Evolutionary conservation across 2,329 filamentous ascomycete genomes (phyloP).

Genomic region (Monosporascus sp.): DNA sequence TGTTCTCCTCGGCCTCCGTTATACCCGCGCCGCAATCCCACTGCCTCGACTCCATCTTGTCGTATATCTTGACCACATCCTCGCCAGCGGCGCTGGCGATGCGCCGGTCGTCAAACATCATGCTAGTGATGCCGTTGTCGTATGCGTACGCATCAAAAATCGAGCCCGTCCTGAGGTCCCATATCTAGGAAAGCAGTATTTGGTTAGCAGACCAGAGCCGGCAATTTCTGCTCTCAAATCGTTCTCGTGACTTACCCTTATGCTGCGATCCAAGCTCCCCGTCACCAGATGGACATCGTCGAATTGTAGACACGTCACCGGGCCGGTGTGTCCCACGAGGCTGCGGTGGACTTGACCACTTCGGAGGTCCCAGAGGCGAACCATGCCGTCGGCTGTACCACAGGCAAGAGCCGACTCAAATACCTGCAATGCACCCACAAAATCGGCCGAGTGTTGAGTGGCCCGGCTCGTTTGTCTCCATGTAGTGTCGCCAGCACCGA

Average conservation of each 20-base stretch:
- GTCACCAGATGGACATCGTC: slow-evolving; percentile 94
- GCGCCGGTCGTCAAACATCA: slow-evolving; percentile 92
- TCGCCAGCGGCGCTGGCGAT: slow-evolving; percentile 90
- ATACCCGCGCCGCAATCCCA: slow-evolving; percentile 93
- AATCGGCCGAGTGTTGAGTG: slow-evolving; percentile 70
- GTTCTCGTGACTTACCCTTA: slow-evolving; percentile 64
- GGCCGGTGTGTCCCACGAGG: slow-evolving; percentile 89
- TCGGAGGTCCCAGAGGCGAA: slow-evolving; percentile 90
- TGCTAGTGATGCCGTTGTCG: slow-evolving; percentile 83
- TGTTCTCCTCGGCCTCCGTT: slow-evolving; percentile 60
- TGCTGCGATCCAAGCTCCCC: slow-evolving; percentile 85
- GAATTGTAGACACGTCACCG: slow-evolving; percentile 91
- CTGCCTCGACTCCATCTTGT: slow-evolving; percentile 91
- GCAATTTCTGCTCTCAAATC: background rate
- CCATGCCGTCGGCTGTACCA: slow-evolving; percentile 96
- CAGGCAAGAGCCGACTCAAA: slow-evolving; percentile 95
- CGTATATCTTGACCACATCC: slow-evolving; percentile 94
- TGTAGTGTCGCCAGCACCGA: slow-evolving; percentile 53
- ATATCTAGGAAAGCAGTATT: slow-evolving; percentile 63
- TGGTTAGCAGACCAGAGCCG: slow-evolving; percentile 14
- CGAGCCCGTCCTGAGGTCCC: slow-evolving; percentile 93
- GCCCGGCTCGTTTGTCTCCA: slow-evolving; percentile 73
- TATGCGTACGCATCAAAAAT: slow-evolving; percentile 97
- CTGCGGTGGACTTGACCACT: slow-evolving; percentile 97
- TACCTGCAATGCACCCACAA: slow-evolving; percentile 90